These are phyloP conservation scores for Yarrowia osloensis DNA, from an alignment of 805 yeast species.

Conservation along the genomic window DNA sequence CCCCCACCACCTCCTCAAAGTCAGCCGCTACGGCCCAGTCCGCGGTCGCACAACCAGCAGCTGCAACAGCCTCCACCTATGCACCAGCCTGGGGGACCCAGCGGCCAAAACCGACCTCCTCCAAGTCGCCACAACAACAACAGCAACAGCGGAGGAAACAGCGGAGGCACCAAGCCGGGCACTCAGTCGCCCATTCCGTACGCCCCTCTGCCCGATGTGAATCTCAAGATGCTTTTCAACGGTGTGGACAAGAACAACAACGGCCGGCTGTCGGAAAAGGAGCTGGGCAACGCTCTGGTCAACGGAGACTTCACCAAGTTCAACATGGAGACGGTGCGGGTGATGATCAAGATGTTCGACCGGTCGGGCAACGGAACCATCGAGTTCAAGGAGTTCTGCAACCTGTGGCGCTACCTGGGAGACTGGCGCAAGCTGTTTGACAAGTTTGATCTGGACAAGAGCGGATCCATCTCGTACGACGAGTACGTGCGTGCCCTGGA, in stretches of 20 bases:
- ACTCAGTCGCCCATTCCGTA: conserved; percentile 27
- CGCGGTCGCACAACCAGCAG: conserved; percentile 23
- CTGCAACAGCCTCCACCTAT: conserved; percentile 22
- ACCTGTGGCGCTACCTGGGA: conserved; percentile 65
- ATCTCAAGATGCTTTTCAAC: conserved; percentile 36
- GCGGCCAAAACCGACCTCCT: background rate
- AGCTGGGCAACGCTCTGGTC: conserved; percentile 58
- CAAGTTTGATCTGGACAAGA: conserved; percentile 59
- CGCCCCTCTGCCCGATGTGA: conserved; percentile 32
- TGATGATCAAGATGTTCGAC: conserved; percentile 67
- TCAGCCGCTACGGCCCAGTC: background rate
- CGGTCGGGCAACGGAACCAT: conserved; percentile 50
- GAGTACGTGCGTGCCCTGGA: conserved; percentile 63
- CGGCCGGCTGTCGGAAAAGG: conserved; percentile 58
- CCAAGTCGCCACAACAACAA: conserved; percentile 13
- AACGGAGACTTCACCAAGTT: conserved; percentile 67
- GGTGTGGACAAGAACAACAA: conserved; percentile 50
- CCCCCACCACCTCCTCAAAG: background rate
- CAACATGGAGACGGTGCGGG: conserved; percentile 57
- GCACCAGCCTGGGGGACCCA: conserved; percentile 21
- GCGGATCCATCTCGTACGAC: conserved; percentile 62
- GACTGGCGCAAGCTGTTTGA: conserved; percentile 68
- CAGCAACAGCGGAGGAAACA: conserved; percentile 10
- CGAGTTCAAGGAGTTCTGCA: conserved; percentile 61
- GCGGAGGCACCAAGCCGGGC: background rate